phyloP scores from a whole-genome alignment of 208 protist genomes.

The Blastocrithidia nonstop region DNA sequence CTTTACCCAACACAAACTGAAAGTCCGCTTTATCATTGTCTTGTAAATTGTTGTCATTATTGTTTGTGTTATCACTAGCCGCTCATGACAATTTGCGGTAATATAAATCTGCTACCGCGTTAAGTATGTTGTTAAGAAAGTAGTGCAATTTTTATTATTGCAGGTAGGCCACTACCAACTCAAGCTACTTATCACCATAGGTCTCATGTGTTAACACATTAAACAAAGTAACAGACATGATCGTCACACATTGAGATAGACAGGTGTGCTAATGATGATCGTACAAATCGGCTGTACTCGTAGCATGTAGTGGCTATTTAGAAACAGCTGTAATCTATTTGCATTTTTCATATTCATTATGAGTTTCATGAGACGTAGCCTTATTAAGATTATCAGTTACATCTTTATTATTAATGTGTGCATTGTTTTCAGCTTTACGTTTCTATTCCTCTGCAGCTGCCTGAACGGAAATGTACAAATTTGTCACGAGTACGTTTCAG shows the following conservation, averaged over 20 bases:
- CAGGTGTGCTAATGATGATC: neutral
- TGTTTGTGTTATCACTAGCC: no score
- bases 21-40: no score
- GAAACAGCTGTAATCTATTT: no score
- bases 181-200: conserved; percentile 53
- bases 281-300: neutral
- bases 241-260: conserved; percentile 4
- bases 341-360: neutral
- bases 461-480: no score
- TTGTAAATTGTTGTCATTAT: no score
- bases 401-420: neutral
- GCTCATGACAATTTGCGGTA: no score
- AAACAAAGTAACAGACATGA: conserved; percentile 43
- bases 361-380: neutral
- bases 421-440: no score
- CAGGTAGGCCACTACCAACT: conserved; percentile 38
- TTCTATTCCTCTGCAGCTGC: no score
- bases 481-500: conserved; percentile 48
- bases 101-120: no score
- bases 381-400: neutral
- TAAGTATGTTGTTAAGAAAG: no score
- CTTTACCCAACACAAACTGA: no score
- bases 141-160: conserved; percentile 13
- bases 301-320: no score
- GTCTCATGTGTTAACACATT: conserved; percentile 38